Percentiles rank a stretch among this genome's conserved stretches.
phyloP scores from a whole-genome alignment of 345 rosid genomes.

The Hirschfeldia incana region DNA sequence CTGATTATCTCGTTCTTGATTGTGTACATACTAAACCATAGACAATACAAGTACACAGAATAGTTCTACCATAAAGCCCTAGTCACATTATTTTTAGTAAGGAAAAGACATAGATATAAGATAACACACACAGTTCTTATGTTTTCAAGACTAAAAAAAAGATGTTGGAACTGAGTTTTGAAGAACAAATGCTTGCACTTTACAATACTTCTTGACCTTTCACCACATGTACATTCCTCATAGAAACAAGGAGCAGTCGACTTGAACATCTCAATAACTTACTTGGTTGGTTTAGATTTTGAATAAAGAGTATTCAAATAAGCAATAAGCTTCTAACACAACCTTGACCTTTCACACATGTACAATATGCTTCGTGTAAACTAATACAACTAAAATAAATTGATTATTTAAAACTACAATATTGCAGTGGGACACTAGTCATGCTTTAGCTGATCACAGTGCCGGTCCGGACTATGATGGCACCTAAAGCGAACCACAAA shows the following conservation, averaged over 20 bases:
- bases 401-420: not conserved
- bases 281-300: conserved; percentile 33
- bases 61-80: conserved; percentile 54
- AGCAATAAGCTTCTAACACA: conserved; percentile 66
- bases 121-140: too few species aligned
- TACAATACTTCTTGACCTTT: conserved; percentile 45
- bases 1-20: conserved; percentile 31
- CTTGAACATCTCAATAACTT: conserved; percentile 23
- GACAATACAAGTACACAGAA: conserved; percentile 50
- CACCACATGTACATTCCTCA: conserved; percentile 43
- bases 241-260: conserved; percentile 49
- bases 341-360: conserved; percentile 10
- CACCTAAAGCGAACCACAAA: too few species aligned
- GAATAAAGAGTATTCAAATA: conserved; percentile 17
- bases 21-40: conserved; percentile 59
- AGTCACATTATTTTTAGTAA: conserved; percentile 15
- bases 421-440: conserved; percentile 5
- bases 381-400: conserved; percentile 7
- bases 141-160: not conserved
- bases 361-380: not conserved
- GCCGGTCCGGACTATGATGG: too few species aligned
- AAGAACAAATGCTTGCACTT: conserved; percentile 35
- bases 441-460: not conserved
- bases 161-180: conserved; percentile 35
- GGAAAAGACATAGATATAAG: not conserved